Percentiles rank a stretch among this genome's conserved stretches.
Evolutionary conservation across 2,329 filamentous ascomycete genomes (phyloP).

Genomic region (Canariomyces notabilis): DNA sequence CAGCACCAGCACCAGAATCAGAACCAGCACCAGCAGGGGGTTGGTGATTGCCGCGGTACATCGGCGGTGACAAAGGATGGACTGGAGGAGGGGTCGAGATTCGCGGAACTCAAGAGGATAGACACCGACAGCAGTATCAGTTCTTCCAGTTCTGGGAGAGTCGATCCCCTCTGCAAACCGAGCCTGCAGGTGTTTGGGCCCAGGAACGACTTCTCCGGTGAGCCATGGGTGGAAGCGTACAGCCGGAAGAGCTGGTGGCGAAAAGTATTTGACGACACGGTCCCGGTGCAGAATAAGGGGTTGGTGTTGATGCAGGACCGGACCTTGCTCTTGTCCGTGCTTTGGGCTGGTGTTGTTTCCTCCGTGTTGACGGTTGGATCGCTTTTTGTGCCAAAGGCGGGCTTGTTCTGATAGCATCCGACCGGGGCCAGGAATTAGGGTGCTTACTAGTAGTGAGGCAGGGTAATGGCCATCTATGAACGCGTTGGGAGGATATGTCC

Average conservation of each 20-base stretch:
- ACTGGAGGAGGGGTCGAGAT: not conserved
- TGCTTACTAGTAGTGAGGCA: not conserved
- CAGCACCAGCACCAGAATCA: too few relatives aligned
- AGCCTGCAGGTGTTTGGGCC: slow-evolving; percentile 33
- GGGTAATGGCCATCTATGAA: too few relatives aligned
- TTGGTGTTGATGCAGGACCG: slow-evolving; percentile 33
- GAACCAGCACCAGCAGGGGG: too few relatives aligned
- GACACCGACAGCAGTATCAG: slow-evolving; percentile 12
- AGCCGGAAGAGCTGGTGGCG: slow-evolving; percentile 23
- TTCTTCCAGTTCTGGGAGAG: slow-evolving; percentile 11
- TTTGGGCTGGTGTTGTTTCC: slow-evolving; percentile 28
- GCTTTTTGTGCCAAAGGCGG: slow-evolving; percentile 28
- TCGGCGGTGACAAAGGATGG: too few relatives aligned
- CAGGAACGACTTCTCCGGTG: slow-evolving; percentile 30
- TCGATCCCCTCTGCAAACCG: slow-evolving; percentile 26
- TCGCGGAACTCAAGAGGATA: slow-evolving; percentile 18
- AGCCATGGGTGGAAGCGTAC: slow-evolving; percentile 31
- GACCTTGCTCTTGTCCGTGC: slow-evolving; percentile 31
- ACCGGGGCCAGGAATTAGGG: not conserved
- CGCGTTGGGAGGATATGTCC: too few relatives aligned
- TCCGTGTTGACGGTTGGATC: slow-evolving; percentile 10
- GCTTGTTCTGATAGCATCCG: slow-evolving; percentile 15
- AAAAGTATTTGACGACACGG: slow-evolving; percentile 29
- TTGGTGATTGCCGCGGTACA: slow-evolving; percentile 33
- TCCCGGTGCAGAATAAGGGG: slow-evolving; percentile 29